Conservation (phyloP, 106 monocot species). For the Dactylorhiza incarnata region DNA sequence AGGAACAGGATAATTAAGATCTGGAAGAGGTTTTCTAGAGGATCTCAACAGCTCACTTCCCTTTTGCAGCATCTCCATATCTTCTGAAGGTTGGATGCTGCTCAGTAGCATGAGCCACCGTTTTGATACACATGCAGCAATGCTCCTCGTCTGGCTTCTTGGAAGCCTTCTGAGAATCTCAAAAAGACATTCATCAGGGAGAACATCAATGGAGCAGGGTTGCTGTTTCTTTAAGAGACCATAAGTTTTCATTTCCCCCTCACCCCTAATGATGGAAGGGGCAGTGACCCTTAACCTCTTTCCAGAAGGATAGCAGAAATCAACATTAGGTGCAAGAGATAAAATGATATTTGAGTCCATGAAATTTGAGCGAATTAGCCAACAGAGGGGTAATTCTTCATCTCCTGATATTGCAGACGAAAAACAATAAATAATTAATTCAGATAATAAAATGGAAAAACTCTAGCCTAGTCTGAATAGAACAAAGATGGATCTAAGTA, state of each 20-base stretch:
- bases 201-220: constrained; percentile 38
- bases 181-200: constrained; percentile 87
- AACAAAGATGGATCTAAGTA: not conserved
- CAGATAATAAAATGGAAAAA: not conserved
- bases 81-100: constrained; percentile 30
- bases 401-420: not conserved
- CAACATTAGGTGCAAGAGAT: constrained; percentile 4
- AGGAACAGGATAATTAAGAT: constrained; percentile 27
- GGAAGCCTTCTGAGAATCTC: constrained; percentile 70
- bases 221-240: not conserved
- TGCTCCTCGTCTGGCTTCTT: constrained; percentile 35
- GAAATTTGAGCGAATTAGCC: not conserved
- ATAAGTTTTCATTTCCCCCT: not conserved
- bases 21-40: constrained; percentile 17
- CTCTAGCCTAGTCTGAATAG: not conserved
- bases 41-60: not conserved
- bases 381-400: not conserved
- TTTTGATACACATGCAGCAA: constrained; percentile 71
- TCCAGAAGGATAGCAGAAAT: constrained; percentile 7
- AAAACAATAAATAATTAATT: not conserved
- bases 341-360: not conserved
- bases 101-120: constrained; percentile 70
- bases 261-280: constrained; percentile 1
- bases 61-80: not conserved
- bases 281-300: constrained; percentile 11